These are phyloP conservation scores for Cubamyces lactineus DNA, from an alignment of 768 basidiomycete genomes.

Conservation along the genomic window DNA sequence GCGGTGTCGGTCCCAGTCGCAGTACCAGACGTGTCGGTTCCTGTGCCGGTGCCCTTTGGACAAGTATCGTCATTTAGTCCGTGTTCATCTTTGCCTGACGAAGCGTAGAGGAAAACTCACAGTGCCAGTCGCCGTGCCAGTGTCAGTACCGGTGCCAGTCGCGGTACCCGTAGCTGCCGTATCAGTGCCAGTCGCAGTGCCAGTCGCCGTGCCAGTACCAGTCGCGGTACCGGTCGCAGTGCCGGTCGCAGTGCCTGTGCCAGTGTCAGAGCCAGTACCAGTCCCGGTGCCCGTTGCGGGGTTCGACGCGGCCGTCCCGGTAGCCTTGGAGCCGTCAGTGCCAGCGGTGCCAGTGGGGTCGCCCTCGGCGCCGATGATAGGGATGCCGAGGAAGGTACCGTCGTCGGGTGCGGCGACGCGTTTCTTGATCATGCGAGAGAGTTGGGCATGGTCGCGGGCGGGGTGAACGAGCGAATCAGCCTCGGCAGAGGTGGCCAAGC, in stretches of 20 bases:
- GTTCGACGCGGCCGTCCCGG: neutral
- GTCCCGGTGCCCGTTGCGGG: constrained; percentile 13
- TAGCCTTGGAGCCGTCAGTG: neutral
- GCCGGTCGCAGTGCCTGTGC: constrained; percentile 18
- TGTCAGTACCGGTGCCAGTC: neutral
- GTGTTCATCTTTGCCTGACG: neutral
- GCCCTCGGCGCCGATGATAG: constrained; percentile 36
- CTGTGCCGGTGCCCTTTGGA: neutral
- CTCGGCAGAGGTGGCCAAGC: constrained; percentile 48
- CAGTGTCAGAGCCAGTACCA: constrained; percentile 14
- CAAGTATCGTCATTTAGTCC: too few relatives aligned
- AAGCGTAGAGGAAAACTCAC: neutral
- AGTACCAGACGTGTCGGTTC: neutral
- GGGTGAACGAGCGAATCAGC: constrained; percentile 46
- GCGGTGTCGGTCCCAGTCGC: constrained; percentile 2
- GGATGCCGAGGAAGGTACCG: constrained; percentile 10
- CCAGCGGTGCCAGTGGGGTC: constrained; percentile 31
- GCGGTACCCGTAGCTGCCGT: constrained; percentile 17
- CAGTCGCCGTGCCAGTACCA: constrained; percentile 23
- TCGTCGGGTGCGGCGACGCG: constrained; percentile 44
- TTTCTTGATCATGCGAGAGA: constrained; percentile 73
- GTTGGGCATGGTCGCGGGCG: constrained; percentile 58
- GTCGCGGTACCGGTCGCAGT: constrained; percentile 28
- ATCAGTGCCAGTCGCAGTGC: constrained; percentile 7
- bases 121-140: neutral